These are phyloP conservation scores for Daldinia eschscholtzii DNA, from an alignment of 2,329 filamentous ascomycete genomes.

Conservation along the genomic window DNA sequence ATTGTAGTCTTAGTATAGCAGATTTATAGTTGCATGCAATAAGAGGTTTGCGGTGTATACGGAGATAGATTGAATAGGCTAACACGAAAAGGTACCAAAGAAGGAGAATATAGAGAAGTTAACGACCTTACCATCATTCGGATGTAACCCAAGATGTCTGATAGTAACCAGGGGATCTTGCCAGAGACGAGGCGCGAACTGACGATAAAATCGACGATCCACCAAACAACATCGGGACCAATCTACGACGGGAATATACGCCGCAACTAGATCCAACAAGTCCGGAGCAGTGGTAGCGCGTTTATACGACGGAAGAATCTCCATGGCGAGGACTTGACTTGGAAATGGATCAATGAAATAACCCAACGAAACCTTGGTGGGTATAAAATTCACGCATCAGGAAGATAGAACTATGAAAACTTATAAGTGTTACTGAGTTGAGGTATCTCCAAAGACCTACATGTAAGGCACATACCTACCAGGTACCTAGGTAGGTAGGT, in stretches of 20 bases:
- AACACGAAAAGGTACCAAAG: background rate
- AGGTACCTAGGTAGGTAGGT: too few species aligned
- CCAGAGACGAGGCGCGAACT: constrained; percentile 68
- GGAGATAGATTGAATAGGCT: too few species aligned
- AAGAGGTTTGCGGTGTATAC: background rate
- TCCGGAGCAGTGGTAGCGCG: constrained; percentile 62
- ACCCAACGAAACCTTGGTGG: background rate
- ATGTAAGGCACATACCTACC: background rate
- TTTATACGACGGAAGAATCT: constrained; percentile 65
- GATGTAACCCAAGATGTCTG: constrained; percentile 57
- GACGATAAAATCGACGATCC: constrained; percentile 59
- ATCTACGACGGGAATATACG: constrained; percentile 58
- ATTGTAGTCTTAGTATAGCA: constrained; percentile 30
- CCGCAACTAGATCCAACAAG: constrained; percentile 64
- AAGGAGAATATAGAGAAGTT: background rate
- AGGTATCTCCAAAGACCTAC: background rate
- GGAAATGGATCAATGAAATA: background rate
- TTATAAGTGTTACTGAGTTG: too few species aligned
- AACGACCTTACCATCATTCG: constrained; percentile 59
- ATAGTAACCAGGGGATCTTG: constrained; percentile 60
- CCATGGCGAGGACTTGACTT: constrained; percentile 44
- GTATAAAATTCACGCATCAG: too few species aligned
- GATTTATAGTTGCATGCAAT: background rate
- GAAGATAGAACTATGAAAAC: too few species aligned
- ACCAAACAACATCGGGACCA: constrained; percentile 64